phyloP scores from a whole-genome alignment of 1,139 yeast species.

The Yamadazyma conglobata region DNA sequence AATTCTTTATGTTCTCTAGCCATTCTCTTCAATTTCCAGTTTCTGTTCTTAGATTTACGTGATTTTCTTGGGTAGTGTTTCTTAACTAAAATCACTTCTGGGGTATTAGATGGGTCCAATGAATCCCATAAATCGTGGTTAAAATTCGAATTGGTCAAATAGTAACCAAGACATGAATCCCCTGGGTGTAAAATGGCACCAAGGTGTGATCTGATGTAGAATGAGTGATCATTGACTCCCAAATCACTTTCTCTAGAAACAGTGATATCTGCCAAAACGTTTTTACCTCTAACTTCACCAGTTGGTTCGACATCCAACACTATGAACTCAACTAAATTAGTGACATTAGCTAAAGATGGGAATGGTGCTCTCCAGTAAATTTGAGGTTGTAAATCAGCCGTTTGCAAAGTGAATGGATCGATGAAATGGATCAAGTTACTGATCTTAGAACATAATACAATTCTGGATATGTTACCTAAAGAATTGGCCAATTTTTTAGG shows the following conservation, averaged over 20 bases:
- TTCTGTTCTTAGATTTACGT: constrained; percentile 73
- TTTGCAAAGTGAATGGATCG: constrained; percentile 79
- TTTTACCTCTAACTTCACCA: constrained; percentile 76
- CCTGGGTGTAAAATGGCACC: constrained; percentile 97
- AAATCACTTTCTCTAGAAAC: constrained; percentile 84
- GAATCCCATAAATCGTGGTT: constrained; percentile 83
- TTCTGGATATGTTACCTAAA: constrained; percentile 77
- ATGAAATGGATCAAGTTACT: constrained; percentile 80
- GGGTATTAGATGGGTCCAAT: constrained; percentile 57
- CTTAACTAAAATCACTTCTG: constrained; percentile 93
- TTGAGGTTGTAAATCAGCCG: constrained; percentile 71
- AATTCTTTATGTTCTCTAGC: constrained; percentile 90
- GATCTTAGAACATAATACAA: constrained; percentile 82
- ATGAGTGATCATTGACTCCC: constrained; percentile 80
- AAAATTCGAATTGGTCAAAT: constrained; percentile 75
- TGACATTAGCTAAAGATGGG: constrained; percentile 68
- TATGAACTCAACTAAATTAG: constrained; percentile 81
- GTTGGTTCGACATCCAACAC: constrained; percentile 94
- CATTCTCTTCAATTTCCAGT: constrained; percentile 98
- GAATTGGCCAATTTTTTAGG: constrained; percentile 83
- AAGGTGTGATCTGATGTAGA: constrained; percentile 79
- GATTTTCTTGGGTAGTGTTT: constrained; percentile 82
- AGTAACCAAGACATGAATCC: constrained; percentile 91
- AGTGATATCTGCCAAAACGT: constrained; percentile 84
- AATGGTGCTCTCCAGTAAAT: constrained; percentile 89